Evolutionary conservation across 2,329 filamentous ascomycete genomes (phyloP), one percentile per base, ranked within the genome.

Genomic region (Cercospora sp.): DNA sequence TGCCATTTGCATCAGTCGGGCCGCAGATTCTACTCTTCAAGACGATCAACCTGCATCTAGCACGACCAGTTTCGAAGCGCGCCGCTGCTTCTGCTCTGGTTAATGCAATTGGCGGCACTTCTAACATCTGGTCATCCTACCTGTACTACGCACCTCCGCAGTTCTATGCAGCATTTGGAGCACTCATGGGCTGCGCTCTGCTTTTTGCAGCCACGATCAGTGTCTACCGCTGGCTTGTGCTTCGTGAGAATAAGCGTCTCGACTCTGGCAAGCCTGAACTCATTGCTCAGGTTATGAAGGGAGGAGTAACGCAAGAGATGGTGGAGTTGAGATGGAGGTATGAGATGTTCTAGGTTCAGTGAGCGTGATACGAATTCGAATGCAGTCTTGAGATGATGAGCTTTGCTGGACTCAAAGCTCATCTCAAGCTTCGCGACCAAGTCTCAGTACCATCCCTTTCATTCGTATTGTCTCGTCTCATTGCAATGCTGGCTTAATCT

Each of bases 291-390:
- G 81, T 77, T 3, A 74, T 80, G 16, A 81, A 78, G 63, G 79
- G 79, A 3, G 81, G 81, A 8, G 81, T 82, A 3, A 83, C 81
- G 0, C 77, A 80, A 60, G 80, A 83, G 70, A 82, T 82, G 81
- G 75, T 82, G 8, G 75, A 78, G 26, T 69, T 83, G 9, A 75
- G 74, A 37, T 83, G 80, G 81, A 78, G 81, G 5, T 82, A 82
- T 64, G 81, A 82, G 69, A 82, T 82, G 80, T 82, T 65, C 43
- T 61, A 37, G 26, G 3, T 9, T 13, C 45, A 6, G 45, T 21
- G 5, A 37, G 34, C 34, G 34, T 37, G 34, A 37, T 13, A 13
- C 34, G 12, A 37, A 37, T 18, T 10, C 9, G 45, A 16, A 51
- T 26, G 45, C 45, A 26, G 3, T 2, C 24, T 49, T 6, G 18